A percentile compares a stretch with the other conserved stretches of the same genome.
These are phyloP conservation scores for Citrullus colocynthis DNA, from an alignment of 306 rosid genomes.

Conservation along the genomic window DNA sequence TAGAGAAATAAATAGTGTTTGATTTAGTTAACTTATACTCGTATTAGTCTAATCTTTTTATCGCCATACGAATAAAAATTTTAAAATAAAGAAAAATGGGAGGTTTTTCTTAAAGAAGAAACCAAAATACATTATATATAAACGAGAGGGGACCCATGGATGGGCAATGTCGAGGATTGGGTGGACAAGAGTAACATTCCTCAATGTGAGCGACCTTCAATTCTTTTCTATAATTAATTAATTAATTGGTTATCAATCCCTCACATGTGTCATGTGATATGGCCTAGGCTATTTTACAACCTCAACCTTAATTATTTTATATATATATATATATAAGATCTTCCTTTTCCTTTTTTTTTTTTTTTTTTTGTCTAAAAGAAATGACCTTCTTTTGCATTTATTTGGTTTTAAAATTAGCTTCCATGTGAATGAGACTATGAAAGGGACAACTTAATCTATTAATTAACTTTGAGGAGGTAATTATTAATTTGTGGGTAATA, in stretches of 20 bases:
- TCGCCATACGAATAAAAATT: too few relatives aligned
- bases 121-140: not conserved
- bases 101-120: not conserved
- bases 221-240: not conserved
- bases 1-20: too few relatives aligned
- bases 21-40: too few relatives aligned
- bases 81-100: too few relatives aligned
- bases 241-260: not conserved
- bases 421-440: not conserved
- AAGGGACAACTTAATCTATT: not conserved
- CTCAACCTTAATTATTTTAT: not conserved
- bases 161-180: not conserved
- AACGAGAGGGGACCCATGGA: not conserved
- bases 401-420: not conserved
- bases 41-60: not conserved
- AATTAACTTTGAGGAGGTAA: not conserved
- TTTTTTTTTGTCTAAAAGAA: not conserved
- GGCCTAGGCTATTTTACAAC: not conserved
- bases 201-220: constrained; percentile 1
- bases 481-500: not conserved
- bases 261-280: constrained; percentile 6
- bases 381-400: not conserved
- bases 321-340: not conserved
- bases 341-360: not conserved
- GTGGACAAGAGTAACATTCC: constrained; percentile 9